These are phyloP conservation scores for Fusarium chlamydosporum DNA, from an alignment of 2,329 filamentous ascomycete genomes.

Conservation along the genomic window DNA sequence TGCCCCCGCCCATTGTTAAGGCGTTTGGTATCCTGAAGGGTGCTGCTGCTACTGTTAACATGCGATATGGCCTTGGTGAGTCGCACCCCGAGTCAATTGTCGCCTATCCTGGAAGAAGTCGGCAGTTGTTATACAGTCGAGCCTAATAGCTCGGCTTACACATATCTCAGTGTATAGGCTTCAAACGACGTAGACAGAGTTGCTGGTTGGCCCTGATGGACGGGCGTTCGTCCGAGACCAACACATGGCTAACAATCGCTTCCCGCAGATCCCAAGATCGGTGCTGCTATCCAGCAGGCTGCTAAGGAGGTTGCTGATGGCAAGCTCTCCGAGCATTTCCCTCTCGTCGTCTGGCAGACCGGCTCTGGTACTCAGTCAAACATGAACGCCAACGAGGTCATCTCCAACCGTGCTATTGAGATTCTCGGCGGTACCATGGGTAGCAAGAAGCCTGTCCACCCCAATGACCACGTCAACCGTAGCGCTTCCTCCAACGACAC, in stretches of 20 bases:
- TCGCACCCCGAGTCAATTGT: constrained; percentile 18
- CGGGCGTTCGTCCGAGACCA: neutral
- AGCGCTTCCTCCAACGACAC: constrained; percentile 98
- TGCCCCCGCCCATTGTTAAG: constrained; percentile 91
- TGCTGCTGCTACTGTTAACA: constrained; percentile 94
- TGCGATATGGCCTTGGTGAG: constrained; percentile 88
- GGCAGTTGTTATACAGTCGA: neutral
- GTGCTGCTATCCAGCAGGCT: constrained; percentile 93
- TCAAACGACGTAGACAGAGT: neutral
- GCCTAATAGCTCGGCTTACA: constrained; percentile 11
- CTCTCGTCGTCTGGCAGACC: constrained; percentile 99
- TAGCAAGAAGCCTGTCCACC: constrained; percentile 97
- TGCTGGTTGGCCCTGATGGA: neutral
- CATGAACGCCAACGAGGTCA: constrained; percentile 99
- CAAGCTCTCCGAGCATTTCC: constrained; percentile 97
- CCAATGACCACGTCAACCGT: constrained; percentile 99
- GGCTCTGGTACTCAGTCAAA: constrained; percentile 99
- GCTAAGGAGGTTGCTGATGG: constrained; percentile 92
- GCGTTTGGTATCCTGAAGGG: constrained; percentile 98
- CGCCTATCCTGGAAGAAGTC: neutral
- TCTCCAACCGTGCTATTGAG: constrained; percentile 98
- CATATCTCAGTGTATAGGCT: neutral
- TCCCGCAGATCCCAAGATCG: constrained; percentile 82
- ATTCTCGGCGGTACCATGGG: constrained; percentile 95
- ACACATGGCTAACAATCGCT: constrained; percentile 12